Evolutionary conservation across 1,139 yeast species (phyloP), one percentile per base, ranked within the genome.

Genomic region (Taphrina communis): DNA sequence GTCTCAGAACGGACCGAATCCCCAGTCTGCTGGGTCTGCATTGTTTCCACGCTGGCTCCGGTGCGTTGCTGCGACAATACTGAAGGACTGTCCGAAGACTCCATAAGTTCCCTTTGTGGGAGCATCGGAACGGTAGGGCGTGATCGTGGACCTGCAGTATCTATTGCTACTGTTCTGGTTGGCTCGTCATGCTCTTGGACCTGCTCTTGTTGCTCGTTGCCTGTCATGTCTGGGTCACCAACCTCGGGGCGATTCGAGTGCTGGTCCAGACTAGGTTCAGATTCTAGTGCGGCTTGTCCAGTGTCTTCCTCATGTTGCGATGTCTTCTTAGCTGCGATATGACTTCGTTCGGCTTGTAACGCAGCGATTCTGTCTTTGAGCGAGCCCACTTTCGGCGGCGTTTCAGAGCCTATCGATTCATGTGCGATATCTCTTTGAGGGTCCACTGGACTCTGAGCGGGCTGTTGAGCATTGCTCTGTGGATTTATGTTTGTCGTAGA

Each of bases 331-430:
- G 44, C 50, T 9, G 67, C 67, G 17, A 55, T 41, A 17, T 63
- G 60, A n/a, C 19, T 39, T 8, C 56, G 14, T 31, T 63, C 67
- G 9, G 67, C 67, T 31, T 65, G 68, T 25, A 65, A 19, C 9
- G 68, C 68, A 6, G 68, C 68, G 39, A 65, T 65, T 1, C 68
- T 31, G 44, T 65, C 68, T 31, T 58, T 57, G 21, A 65, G 44
- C 2, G 63, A 57, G 14, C 68, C 68, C 2, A 56, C 53, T 46
- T 65, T 65, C 11, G 68, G 68, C 6, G 68, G 56, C 44, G 12
- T 50, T 19, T 55, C 62, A 5, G 31, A 8, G 6, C 38, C 17
- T 7, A 7, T 42, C 3, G 61, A 44, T 9, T 42, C 52, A 19
- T 50, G 60, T 35, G 31, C 46, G 8, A 39, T 14, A 11, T 39